Evolutionary conservation across 768 basidiomycete species (phyloP).

Genomic region (Pisolithus marmoratus): DNA sequence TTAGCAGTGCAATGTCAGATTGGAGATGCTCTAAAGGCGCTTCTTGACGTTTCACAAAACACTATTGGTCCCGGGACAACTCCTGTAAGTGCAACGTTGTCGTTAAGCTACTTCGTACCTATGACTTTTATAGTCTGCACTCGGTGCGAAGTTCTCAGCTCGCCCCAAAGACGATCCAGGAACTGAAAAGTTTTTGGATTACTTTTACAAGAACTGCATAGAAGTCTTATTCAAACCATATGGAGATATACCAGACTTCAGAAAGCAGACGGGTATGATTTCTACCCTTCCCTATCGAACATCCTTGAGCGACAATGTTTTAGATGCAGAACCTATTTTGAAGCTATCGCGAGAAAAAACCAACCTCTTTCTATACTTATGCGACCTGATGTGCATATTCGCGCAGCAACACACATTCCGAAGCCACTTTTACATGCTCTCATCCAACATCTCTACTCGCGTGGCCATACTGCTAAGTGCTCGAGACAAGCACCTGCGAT

Average conservation of each 20-base stretch:
- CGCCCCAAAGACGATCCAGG: slow-evolving; percentile 77
- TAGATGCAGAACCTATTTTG: slow-evolving; percentile 42
- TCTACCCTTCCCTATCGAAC: neutral
- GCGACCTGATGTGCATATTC: slow-evolving; percentile 88
- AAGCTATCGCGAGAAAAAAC: slow-evolving; percentile 66
- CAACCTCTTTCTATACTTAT: slow-evolving; percentile 83
- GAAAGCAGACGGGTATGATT: slow-evolving; percentile 38
- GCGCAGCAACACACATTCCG: slow-evolving; percentile 86
- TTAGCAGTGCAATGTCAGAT: slow-evolving; percentile 86
- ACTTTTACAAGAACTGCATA: slow-evolving; percentile 85
- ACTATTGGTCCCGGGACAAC: slow-evolving; percentile 31
- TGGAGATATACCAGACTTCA: slow-evolving; percentile 64
- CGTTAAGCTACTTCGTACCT: slow-evolving; percentile 1
- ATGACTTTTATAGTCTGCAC: slow-evolving; percentile 18
- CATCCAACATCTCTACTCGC: slow-evolving; percentile 66
- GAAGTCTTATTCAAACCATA: slow-evolving; percentile 80
- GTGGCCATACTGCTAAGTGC: slow-evolving; percentile 74
- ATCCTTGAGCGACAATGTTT: neutral
- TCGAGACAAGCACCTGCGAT: slow-evolving; percentile 87
- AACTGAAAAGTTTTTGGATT: slow-evolving; percentile 86
- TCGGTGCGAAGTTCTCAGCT: slow-evolving; percentile 41
- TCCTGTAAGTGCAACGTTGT: slow-evolving; percentile 22
- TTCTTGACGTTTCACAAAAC: slow-evolving; percentile 70
- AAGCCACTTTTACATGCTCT: slow-evolving; percentile 85
- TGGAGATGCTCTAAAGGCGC: slow-evolving; percentile 76